Evolutionary conservation across 2,329 filamentous ascomycete genomes (phyloP), one percentile per base, ranked within the genome.

Genomic region (Coniella vitis): DNA sequence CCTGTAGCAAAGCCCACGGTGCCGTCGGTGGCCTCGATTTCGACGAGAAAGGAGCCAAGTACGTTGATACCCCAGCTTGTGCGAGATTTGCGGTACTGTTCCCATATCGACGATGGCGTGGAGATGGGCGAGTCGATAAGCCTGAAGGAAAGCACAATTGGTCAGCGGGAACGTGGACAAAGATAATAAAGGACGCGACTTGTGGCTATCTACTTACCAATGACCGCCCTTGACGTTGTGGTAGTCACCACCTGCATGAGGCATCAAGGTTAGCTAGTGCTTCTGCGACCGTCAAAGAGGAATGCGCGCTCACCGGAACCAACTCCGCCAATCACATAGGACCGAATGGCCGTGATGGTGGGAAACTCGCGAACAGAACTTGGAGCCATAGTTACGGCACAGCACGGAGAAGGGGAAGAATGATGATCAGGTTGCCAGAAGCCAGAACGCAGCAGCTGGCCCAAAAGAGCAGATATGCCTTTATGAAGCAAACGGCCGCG

Each of bases 41-140:
- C 90, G 7, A 96, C 79, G 59, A 90, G 86, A 69, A 96, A 95
- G 0, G 90, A 95, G 2, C 90, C 90, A 21, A 96, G 72, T 7
- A 95, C 90, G 60, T 96, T 96, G 75, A 96, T 96, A 34, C 90
- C 90, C 87, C 89, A 96, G 65, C 84, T 90, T 12, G 90, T 95
- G 58, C 90, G 78, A 34, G 90, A 95, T 53, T 84, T 81, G 57
- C 90, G 83, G 68, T 95, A 96, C 58, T 90, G 74, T 56, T 93
- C 87, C 79, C 90, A 95, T 67, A 82, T 79, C 43, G 89, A 91
- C 78, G 90, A 94, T 7, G 90, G 90, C 1, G 90, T 96, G 2
- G 90, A 90, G 63, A 96, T 96, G 58, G 90, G 84, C 54, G 85
- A 86, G 69, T 95, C 90, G 56, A 96, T 86, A 58, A 96, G 74